A percentile compares a stretch with the other conserved stretches of the same genome.
Evolutionary conservation across 169 alveolate species (phyloP).

Genomic region (Fabrea salina): DNA sequence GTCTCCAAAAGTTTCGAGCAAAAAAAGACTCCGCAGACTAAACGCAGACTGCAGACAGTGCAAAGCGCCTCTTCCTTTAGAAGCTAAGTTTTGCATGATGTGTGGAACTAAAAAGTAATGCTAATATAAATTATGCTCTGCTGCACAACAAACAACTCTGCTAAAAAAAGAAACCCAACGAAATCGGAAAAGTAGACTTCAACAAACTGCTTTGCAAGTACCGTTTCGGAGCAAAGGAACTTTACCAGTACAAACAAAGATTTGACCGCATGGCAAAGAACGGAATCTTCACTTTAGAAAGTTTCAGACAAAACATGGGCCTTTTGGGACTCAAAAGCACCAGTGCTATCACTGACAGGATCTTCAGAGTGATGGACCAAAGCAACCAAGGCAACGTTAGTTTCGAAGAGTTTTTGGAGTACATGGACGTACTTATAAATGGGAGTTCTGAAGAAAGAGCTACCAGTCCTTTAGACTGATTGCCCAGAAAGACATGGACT

Average conservation of each 20-base stretch:
- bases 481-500: not conserved
- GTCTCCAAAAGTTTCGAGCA: not conserved
- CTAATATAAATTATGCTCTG: too few relatives aligned
- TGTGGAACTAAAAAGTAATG: not conserved
- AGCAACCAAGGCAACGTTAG: slow-evolving; percentile 7
- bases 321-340: slow-evolving; percentile 1
- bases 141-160: too few relatives aligned
- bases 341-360: slow-evolving; percentile 12
- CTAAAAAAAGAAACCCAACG: too few relatives aligned
- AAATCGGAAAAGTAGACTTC: too few relatives aligned
- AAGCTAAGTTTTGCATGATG: slow-evolving; percentile 20
- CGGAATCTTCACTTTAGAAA: not conserved
- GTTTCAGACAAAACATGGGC: slow-evolving; percentile 24
- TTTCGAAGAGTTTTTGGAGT: slow-evolving; percentile 48
- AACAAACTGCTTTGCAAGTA: too few relatives aligned
- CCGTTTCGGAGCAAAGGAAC: not conserved
- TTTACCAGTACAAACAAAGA: not conserved
- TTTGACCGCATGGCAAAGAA: slow-evolving; percentile 1
- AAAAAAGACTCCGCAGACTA: not conserved
- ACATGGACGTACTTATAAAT: slow-evolving; percentile 52
- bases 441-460: slow-evolving; percentile 56
- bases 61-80: not conserved
- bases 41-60: not conserved
- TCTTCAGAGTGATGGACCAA: slow-evolving; percentile 12
- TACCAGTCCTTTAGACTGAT: slow-evolving; percentile 36